Conservation (phyloP, 768 basidiomycete species). For the Lactarius hengduanensis region DNA sequence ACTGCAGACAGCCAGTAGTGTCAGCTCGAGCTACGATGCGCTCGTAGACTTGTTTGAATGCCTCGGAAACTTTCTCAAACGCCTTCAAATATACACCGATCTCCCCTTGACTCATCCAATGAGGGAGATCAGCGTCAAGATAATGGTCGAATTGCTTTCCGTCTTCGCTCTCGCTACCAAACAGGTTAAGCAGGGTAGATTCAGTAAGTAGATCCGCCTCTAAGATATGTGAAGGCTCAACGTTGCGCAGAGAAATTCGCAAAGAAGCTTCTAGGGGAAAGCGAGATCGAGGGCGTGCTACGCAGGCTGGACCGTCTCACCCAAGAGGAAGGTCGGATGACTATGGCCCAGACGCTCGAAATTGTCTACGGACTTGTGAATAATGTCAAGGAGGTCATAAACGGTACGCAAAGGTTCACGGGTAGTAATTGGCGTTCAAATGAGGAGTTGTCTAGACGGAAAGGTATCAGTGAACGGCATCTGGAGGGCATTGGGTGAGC, state of each 20-base stretch:
- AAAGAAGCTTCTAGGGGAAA: conserved; percentile 9
- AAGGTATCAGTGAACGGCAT: not conserved
- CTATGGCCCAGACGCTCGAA: not conserved
- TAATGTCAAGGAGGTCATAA: not conserved
- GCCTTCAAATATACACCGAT: conserved; percentile 3
- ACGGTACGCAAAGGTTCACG: not conserved
- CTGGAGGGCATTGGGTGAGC: not conserved
- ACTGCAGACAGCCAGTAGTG: not conserved
- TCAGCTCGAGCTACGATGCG: not conserved
- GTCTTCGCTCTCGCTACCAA: conserved; percentile 4
- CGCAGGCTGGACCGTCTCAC: conserved; percentile 4
- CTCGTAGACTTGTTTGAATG: conserved; percentile 5
- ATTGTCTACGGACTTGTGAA: conserved; percentile 1
- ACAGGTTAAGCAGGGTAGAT: conserved; percentile 2
- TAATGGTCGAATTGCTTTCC: conserved; percentile 4
- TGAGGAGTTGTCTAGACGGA: not conserved
- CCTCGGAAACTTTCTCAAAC: conserved; percentile 3
- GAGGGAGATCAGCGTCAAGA: not conserved
- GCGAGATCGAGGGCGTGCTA: not conserved
- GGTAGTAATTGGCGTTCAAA: no score
- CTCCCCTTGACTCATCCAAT: not conserved
- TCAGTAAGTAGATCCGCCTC: not conserved
- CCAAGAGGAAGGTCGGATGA: conserved; percentile 1
- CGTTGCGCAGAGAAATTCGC: not conserved
- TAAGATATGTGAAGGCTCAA: not conserved